These are phyloP conservation scores for Handroanthus guayacan DNA, from an alignment of 257 asterid genomes.

Conservation along the genomic window DNA sequence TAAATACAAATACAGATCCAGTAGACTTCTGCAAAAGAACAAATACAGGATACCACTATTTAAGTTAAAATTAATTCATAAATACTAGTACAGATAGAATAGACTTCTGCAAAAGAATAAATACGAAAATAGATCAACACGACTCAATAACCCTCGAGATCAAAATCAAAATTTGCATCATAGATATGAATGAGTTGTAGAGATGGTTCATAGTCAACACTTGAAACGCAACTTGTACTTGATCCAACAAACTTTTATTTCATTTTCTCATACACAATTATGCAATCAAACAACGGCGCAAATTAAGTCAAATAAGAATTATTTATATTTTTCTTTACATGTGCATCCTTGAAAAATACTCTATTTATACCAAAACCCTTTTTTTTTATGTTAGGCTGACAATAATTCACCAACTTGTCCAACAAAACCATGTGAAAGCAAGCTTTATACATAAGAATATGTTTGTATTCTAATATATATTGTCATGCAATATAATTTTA, in stretches of 20 bases:
- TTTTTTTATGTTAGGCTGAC: constrained; percentile 24
- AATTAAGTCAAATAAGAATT: neutral
- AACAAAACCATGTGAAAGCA: constrained; percentile 37
- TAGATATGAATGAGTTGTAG: too few species aligned
- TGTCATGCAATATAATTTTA: neutral
- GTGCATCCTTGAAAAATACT: constrained; percentile 14
- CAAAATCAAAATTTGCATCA: too few species aligned
- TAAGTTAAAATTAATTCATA: too few species aligned
- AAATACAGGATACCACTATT: too few species aligned
- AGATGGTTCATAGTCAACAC: neutral
- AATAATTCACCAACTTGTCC: constrained; percentile 25
- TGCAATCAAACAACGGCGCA: neutral
- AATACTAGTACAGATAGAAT: too few species aligned
- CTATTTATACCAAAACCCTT: neutral
- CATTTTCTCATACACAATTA: neutral
- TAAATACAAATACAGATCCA: too few species aligned
- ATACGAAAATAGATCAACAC: too few species aligned
- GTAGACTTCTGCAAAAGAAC: too few species aligned
- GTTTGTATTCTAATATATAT: neutral
- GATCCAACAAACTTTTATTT: neutral
- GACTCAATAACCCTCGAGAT: too few species aligned
- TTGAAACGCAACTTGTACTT: too few species aligned
- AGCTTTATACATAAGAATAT: constrained; percentile 16
- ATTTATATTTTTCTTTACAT: neutral
- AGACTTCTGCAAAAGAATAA: too few species aligned